Evolutionary conservation across 306 rosid species (phyloP).

Genomic region (Sphenostylis stenocarpa): DNA sequence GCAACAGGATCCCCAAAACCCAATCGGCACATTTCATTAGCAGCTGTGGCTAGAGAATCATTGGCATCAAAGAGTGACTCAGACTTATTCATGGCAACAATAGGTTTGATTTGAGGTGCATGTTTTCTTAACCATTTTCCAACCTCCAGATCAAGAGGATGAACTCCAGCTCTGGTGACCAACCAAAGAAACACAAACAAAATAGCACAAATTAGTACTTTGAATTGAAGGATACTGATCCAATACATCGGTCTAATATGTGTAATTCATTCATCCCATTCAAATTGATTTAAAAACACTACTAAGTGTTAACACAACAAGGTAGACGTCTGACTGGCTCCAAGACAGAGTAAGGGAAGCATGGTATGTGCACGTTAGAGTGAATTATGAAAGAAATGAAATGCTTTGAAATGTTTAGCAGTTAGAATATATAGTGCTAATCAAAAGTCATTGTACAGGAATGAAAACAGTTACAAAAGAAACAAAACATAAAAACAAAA

Average conservation of each 20-base stretch:
- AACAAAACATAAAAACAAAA: too few species aligned
- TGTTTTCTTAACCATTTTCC: slow-evolving; percentile 85
- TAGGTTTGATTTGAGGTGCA: slow-evolving; percentile 70
- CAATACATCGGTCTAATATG: not conserved
- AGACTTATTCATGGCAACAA: slow-evolving; percentile 82
- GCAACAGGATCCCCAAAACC: slow-evolving; percentile 97
- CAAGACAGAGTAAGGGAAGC: not conserved
- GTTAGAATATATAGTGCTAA: too few species aligned
- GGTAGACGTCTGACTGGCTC: not conserved
- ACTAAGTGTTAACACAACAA: not conserved
- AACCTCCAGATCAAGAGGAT: slow-evolving; percentile 85
- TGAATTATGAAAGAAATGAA: too few species aligned
- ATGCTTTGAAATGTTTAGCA: too few species aligned
- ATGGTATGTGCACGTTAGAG: not conserved
- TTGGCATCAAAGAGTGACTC: slow-evolving; percentile 68
- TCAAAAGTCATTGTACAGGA: too few species aligned
- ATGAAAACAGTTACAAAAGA: too few species aligned
- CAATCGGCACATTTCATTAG: slow-evolving; percentile 64
- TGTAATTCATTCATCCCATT: not conserved
- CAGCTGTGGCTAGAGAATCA: slow-evolving; percentile 58
- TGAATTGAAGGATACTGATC: not conserved
- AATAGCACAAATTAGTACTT: not conserved
- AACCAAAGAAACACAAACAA: not conserved
- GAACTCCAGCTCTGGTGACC: slow-evolving; percentile 75
- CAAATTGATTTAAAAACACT: not conserved